These are phyloP conservation scores for Penicillium digitatum DNA, from an alignment of 2,329 filamentous ascomycete genomes.

Conservation along the genomic window DNA sequence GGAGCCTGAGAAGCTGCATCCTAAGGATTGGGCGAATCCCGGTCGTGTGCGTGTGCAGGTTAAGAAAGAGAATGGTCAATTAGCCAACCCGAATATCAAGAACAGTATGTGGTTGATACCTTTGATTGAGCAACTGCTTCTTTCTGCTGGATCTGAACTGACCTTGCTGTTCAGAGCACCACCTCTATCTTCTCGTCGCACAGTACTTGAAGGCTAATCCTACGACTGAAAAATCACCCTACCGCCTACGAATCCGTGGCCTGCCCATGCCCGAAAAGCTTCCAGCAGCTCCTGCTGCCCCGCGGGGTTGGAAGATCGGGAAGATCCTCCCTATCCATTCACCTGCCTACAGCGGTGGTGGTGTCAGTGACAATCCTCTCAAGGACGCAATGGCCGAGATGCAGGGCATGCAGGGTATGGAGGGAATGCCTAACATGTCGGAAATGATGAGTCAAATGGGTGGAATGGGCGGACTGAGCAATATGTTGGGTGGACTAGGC, in stretches of 20 bases:
- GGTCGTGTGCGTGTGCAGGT: constrained; percentile 79
- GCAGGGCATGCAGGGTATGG: constrained; percentile 50
- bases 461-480: constrained; percentile 50
- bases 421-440: constrained; percentile 51
- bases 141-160: background rate
- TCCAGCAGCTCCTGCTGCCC: constrained; percentile 70
- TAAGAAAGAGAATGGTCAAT: constrained; percentile 51
- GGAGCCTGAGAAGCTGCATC: constrained; percentile 88
- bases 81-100: constrained; percentile 53
- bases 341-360: constrained; percentile 84
- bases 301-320: constrained; percentile 86
- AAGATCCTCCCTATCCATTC: constrained; percentile 81
- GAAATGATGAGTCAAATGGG: constrained; percentile 11
- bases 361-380: constrained; percentile 88
- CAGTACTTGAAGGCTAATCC: constrained; percentile 73
- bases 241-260: constrained; percentile 69
- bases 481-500: constrained; percentile 3
- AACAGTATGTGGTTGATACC: constrained; percentile 53
- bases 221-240: constrained; percentile 66
- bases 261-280: constrained; percentile 64
- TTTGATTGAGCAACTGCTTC: background rate
- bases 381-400: constrained; percentile 98
- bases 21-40: constrained; percentile 96
- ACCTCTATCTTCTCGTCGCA: constrained; percentile 78
- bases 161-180: constrained; percentile 57